A percentile compares a stretch with the other conserved stretches of the same genome.
These are phyloP conservation scores for Russula griseocarnosa DNA, from an alignment of 768 basidiomycete species.

Conservation along the genomic window DNA sequence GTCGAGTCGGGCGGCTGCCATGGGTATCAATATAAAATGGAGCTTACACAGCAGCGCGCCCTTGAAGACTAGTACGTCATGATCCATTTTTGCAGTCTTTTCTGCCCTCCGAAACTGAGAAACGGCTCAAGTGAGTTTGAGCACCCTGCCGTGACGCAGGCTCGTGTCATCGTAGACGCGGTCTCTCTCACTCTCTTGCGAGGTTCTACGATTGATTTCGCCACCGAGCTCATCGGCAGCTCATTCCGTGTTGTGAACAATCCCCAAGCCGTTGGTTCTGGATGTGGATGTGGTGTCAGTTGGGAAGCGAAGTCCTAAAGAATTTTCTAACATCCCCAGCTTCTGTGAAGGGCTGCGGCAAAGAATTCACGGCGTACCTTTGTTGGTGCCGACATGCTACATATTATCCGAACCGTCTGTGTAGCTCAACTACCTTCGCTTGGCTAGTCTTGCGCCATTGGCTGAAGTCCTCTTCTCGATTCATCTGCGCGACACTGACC, in stretches of 20 bases:
- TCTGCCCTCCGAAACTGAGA: slow-evolving; percentile 1
- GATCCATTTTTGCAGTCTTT: slow-evolving; percentile 1
- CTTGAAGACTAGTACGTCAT: slow-evolving; percentile 81
- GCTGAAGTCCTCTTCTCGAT: too few relatives aligned
- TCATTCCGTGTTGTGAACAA: slow-evolving; percentile 81
- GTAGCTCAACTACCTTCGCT: too few relatives aligned
- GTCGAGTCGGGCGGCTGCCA: slow-evolving; percentile 97
- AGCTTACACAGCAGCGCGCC: slow-evolving; percentile 56
- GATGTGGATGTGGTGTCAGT: slow-evolving; percentile 94
- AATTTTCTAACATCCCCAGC: not conserved
- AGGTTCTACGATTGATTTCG: slow-evolving; percentile 85
- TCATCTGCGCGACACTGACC: too few relatives aligned
- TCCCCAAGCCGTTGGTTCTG: slow-evolving; percentile 84
- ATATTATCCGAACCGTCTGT: not conserved
- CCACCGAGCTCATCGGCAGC: slow-evolving; percentile 92
- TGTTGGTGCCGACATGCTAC: not conserved
- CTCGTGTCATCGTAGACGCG: slow-evolving; percentile 80
- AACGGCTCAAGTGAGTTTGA: slow-evolving; percentile 52
- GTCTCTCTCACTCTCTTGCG: slow-evolving; percentile 81
- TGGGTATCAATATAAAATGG: slow-evolving; percentile 95
- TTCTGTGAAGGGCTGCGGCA: not conserved
- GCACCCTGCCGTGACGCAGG: slow-evolving; percentile 66
- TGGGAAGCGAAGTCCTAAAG: slow-evolving; percentile 72
- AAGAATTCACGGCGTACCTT: not conserved
- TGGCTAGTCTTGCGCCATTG: too few relatives aligned